Evolutionary conservation across 2,329 filamentous ascomycete species (phyloP).

Genomic region (Claviceps spartinae): DNA sequence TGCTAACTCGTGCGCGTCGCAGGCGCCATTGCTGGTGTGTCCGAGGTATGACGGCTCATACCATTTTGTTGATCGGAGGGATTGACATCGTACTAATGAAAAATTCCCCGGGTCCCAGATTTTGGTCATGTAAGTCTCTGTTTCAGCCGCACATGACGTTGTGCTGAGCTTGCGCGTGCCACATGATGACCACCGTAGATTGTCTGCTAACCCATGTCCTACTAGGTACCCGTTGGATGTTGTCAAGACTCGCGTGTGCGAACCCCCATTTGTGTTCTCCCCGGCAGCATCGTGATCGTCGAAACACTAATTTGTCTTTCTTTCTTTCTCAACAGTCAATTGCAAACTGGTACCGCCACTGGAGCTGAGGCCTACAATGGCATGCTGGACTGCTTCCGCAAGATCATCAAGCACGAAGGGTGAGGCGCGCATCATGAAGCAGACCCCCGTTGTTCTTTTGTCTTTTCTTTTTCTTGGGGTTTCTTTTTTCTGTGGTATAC

Average conservation of each 20-base stretch:
- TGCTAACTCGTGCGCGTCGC: slow-evolving; percentile 8
- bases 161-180: neutral
- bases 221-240: slow-evolving; percentile 94
- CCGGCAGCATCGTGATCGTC: neutral
- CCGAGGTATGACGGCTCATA: slow-evolving; percentile 50
- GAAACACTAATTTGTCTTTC: slow-evolving; percentile 9
- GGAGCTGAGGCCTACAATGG: slow-evolving; percentile 84
- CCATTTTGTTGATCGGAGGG: neutral
- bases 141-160: neutral
- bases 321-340: slow-evolving; percentile 45
- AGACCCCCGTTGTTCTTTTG: neutral
- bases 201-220: neutral
- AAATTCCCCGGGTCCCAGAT: slow-evolving; percentile 41
- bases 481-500: neutral
- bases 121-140: slow-evolving; percentile 58
- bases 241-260: slow-evolving; percentile 93
- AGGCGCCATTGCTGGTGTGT: slow-evolving; percentile 93
- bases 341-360: slow-evolving; percentile 60
- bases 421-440: slow-evolving; percentile 27
- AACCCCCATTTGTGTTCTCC: slow-evolving; percentile 10
- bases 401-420: slow-evolving; percentile 95
- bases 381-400: slow-evolving; percentile 96
- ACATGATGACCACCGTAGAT: too few species aligned
- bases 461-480: neutral
- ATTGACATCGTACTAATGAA: slow-evolving; percentile 1